Conservation (phyloP, 1,284 basidiomycete genomes). For the Fomitopsis pinicola region DNA sequence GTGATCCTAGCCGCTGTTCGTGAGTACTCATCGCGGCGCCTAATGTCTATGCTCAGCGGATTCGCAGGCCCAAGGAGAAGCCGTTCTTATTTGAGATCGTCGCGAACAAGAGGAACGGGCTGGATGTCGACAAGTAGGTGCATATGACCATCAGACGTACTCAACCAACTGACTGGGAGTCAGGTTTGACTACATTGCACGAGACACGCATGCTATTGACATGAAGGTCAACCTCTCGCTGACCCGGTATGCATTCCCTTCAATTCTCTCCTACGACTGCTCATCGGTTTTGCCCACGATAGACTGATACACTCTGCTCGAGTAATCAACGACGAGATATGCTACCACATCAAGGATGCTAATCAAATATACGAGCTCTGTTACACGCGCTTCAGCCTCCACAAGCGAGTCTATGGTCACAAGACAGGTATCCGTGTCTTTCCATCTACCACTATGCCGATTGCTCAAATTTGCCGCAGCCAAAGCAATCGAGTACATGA, state of each 20-base stretch:
- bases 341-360: conserved; percentile 76
- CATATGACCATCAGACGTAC: neutral
- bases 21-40: conserved; percentile 23
- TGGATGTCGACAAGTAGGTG: conserved; percentile 77
- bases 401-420: conserved; percentile 75
- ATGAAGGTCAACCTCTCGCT: conserved; percentile 55
- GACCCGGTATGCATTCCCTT: conserved; percentile 32
- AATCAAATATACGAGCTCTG: conserved; percentile 72
- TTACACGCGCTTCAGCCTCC: conserved; percentile 66
- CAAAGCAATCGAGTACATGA: conserved; percentile 75
- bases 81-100: conserved; percentile 69
- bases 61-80: conserved; percentile 31
- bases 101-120: conserved; percentile 70
- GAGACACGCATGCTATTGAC: conserved; percentile 70
- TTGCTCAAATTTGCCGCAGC: conserved; percentile 28
- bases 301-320: conserved; percentile 70
- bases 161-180: neutral
- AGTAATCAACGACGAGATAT: conserved; percentile 69
- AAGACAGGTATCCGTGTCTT: conserved; percentile 51
- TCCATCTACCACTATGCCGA: neutral
- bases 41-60: conserved; percentile 6
- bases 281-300: neutral
- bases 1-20: conserved; percentile 44
- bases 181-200: conserved; percentile 75
- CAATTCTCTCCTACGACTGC: neutral